Percentiles rank a stretch among this genome's conserved stretches.
Evolutionary conservation across 169 alveolate species (phyloP).

Genomic region (Cryptosporidium parvum): DNA sequence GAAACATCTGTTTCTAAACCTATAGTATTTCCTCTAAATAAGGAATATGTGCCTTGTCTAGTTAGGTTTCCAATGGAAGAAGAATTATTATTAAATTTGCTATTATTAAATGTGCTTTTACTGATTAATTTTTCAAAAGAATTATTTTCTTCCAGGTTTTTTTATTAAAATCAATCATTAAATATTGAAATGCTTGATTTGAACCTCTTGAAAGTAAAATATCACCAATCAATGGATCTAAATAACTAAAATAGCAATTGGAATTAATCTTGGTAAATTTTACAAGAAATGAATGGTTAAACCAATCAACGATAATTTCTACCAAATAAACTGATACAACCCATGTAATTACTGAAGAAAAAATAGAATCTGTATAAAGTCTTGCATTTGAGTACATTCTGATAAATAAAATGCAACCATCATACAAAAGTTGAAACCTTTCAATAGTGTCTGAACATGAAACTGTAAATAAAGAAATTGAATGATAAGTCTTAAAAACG

Average conservation of each 20-base stretch:
- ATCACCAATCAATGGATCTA: constrained; percentile 65
- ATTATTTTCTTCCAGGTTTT: not conserved
- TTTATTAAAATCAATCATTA: constrained; percentile 10
- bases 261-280: constrained; percentile 85
- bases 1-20: constrained; percentile 70
- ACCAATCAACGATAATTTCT: constrained; percentile 88
- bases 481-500: constrained; percentile 88
- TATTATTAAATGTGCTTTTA: not conserved
- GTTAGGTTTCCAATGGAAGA: constrained; percentile 1
- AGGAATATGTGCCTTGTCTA: constrained; percentile 27
- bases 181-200: constrained; percentile 32
- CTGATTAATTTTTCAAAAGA: not conserved
- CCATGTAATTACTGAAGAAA: constrained; percentile 77
- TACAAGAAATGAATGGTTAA: constrained; percentile 85
- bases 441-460: constrained; percentile 90
- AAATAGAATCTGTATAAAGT: constrained; percentile 40
- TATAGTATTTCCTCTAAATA: constrained; percentile 44
- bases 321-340: constrained; percentile 81
- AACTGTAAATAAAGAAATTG: constrained; percentile 84
- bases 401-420: constrained; percentile 87
- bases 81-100: not conserved
- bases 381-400: constrained; percentile 85
- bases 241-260: constrained; percentile 64
- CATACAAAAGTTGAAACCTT: constrained; percentile 87
- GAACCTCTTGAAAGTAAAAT: constrained; percentile 73